Base-by-base conservation (phyloP, 441 rosid genomes). In the Adansonia rubrostipa region DNA sequence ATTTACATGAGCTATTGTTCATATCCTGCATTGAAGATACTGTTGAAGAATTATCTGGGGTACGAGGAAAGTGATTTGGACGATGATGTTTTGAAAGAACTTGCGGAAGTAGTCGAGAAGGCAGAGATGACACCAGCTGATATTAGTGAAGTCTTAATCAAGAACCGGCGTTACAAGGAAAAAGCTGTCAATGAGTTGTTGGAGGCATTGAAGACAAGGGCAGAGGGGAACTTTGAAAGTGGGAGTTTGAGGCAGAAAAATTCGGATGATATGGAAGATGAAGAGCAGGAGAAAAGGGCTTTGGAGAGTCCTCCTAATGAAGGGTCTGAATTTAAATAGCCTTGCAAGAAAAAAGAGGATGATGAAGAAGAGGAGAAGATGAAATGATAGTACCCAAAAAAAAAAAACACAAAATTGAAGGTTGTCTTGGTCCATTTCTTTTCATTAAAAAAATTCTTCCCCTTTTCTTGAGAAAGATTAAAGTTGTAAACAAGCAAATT, bases 51-150 rank as follows among this genome's bases (percentile, higher is more conserved):
- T 67, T 95, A 95, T 82, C 28, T 93, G 72, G 84, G 85, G 5
- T 40, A 63, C 11, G 89, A 84, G 66, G 91, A 85, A 22, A 81
- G 20, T 0, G 90, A 84, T 3, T 28, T 85, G 0, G 85, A 83
- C 0, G 84, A 73, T 0, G 81, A 22, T 20, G 78, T 86, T 22
- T 78, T 78, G 87, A 80, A 73, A 44, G 85, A 88, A 75, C 63
- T 95, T 24, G 86, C 78, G 53, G 87, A 73, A 40, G 88, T 84
- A 9, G 78, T 89, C 17, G 93, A 80, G 33, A 84, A 81, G 42
- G 95, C 97, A 19, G 89, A 90, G 88, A 92, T 95, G 84, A 95
- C 98, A 4, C 99, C 99, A 19, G 99, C 98, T 75, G 98, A 95
- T 84, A 83, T 91, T 5, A 91, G 98, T 75, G 99, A 95, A 70